Percentiles rank a stretch among this genome's conserved stretches.
phyloP scores from a whole-genome alignment of 108 stramenopile genomes.

The Cyclostephanos invisitatus region DNA sequence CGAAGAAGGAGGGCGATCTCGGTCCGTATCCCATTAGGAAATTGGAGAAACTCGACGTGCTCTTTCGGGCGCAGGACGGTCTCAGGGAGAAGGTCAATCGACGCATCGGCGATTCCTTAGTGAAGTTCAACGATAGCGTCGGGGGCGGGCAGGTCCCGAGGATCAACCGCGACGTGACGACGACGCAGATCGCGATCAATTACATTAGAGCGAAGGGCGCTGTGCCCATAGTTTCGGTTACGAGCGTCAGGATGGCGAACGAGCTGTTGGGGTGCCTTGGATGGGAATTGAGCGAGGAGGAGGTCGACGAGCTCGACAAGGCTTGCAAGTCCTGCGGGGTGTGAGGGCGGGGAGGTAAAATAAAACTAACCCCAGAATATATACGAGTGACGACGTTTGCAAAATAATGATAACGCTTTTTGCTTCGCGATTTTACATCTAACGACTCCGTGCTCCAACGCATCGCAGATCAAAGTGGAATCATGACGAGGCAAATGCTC shows the following conservation, averaged over 20 bases:
- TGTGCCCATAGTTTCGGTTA: constrained; percentile 79
- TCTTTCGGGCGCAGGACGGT: constrained; percentile 63
- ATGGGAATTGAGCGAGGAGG: constrained; percentile 80
- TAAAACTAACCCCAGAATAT: too few relatives aligned
- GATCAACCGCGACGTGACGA: constrained; percentile 80
- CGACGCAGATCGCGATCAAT: constrained; percentile 84
- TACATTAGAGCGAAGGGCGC: constrained; percentile 86
- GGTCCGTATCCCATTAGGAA: constrained; percentile 61
- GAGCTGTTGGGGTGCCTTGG: constrained; percentile 81
- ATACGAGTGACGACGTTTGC: too few relatives aligned
- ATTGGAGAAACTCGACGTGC: constrained; percentile 70
- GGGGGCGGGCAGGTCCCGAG: constrained; percentile 49
- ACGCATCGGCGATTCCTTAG: constrained; percentile 46
- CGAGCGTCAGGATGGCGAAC: constrained; percentile 66
- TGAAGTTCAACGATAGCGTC: constrained; percentile 26
- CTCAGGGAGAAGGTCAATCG: constrained; percentile 61
- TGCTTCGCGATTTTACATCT: too few relatives aligned
- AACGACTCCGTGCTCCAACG: too few relatives aligned
- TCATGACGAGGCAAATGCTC: too few relatives aligned
- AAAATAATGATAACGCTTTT: too few relatives aligned
- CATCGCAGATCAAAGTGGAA: too few relatives aligned
- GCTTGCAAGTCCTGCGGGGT: constrained; percentile 54
- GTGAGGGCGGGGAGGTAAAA: background rate
- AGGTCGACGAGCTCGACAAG: constrained; percentile 77
- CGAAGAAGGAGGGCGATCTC: constrained; percentile 45